Percentiles rank a stretch among this genome's conserved stretches.
Evolutionary conservation across 1,139 yeast genomes (phyloP).

Genomic region (Entelexis sorbosivorans): DNA sequence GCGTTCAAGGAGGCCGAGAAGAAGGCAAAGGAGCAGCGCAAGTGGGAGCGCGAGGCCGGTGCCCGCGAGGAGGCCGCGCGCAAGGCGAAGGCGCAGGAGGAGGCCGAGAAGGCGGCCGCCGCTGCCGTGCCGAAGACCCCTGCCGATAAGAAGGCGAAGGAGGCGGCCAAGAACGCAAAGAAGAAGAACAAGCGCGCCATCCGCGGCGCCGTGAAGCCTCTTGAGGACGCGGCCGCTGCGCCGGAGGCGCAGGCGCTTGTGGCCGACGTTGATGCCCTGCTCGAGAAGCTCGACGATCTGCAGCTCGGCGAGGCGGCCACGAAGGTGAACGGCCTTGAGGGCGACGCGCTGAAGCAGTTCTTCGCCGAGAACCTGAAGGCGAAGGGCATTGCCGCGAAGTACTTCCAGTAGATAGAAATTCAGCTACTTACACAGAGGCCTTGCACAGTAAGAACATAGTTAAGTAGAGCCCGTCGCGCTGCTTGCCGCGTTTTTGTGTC

Average conservation of each 20-base stretch:
- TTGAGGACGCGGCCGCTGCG: slow-evolving; percentile 49
- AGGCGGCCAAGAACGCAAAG: slow-evolving; percentile 92
- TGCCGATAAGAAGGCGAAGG: slow-evolving; percentile 70
- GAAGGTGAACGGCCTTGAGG: slow-evolving; percentile 16
- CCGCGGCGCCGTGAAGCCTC: slow-evolving; percentile 74
- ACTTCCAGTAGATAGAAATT: slow-evolving; percentile 15
- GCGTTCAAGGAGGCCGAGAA: slow-evolving; percentile 87
- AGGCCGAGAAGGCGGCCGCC: slow-evolving; percentile 74
- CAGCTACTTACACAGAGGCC: too few species aligned
- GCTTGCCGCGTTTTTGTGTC: too few species aligned
- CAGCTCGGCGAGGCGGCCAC: slow-evolving; percentile 58
- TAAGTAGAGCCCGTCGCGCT: too few species aligned
- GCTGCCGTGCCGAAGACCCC: slow-evolving; percentile 49
- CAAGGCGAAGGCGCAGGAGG: slow-evolving; percentile 59
- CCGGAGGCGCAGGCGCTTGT: slow-evolving; percentile 42
- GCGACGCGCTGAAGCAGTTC: slow-evolving; percentile 18
- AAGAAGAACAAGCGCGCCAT: slow-evolving; percentile 95
- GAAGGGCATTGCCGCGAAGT: slow-evolving; percentile 22
- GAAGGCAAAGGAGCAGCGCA: slow-evolving; percentile 86
- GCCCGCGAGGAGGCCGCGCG: slow-evolving; percentile 91
- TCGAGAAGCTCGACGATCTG: slow-evolving; percentile 69
- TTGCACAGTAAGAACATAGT: too few species aligned
- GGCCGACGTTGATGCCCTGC: slow-evolving; percentile 64
- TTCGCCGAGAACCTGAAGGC: slow-evolving; percentile 19
- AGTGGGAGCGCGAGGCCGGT: slow-evolving; percentile 98